Percentiles rank a stretch among this genome's conserved stretches.
These are phyloP conservation scores for Pythium vanterpoolii DNA, from an alignment of 352 stramenopile genomes.

Conservation along the genomic window DNA sequence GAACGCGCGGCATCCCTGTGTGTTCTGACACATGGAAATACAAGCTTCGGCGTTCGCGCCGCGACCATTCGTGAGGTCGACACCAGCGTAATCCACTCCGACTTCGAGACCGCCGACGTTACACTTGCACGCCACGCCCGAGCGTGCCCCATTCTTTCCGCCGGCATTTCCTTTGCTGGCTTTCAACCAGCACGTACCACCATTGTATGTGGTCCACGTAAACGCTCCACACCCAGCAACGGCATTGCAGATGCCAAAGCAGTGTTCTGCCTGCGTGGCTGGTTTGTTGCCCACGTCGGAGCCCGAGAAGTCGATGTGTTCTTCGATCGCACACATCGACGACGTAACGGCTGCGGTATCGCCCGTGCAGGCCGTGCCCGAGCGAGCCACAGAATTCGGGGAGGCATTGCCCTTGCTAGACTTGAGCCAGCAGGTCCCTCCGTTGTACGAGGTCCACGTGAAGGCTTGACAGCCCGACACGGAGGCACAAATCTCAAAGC, in stretches of 20 bases:
- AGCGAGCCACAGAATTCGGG: neutral
- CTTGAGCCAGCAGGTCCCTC: constrained; percentile 29
- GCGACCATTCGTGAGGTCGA: constrained; percentile 11
- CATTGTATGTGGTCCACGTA: constrained; percentile 26
- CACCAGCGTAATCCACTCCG: constrained; percentile 15
- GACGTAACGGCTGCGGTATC: neutral
- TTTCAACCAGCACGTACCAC: constrained; percentile 31
- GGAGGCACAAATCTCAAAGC: constrained; percentile 2
- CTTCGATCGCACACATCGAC: neutral
- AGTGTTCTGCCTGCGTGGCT: neutral
- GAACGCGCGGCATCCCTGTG: constrained; percentile 16
- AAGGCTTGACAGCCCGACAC: constrained; percentile 16
- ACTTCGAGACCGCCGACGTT: constrained; percentile 10
- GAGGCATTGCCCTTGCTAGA: neutral
- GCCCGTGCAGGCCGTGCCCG: neutral
- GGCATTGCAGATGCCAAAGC: constrained; percentile 5
- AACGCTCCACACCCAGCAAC: constrained; percentile 17
- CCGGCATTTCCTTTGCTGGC: neutral
- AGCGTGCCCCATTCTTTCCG: neutral
- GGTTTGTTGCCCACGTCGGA: constrained; percentile 2
- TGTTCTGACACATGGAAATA: constrained; percentile 2
- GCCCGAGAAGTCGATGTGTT: constrained; percentile 5
- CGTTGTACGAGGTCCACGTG: constrained; percentile 26
- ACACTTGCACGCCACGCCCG: constrained; percentile 14
- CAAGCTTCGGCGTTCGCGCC: constrained; percentile 9